phyloP scores from a whole-genome alignment of 1,284 basidiomycete species.

The Ganoderma leucocontextum region DNA sequence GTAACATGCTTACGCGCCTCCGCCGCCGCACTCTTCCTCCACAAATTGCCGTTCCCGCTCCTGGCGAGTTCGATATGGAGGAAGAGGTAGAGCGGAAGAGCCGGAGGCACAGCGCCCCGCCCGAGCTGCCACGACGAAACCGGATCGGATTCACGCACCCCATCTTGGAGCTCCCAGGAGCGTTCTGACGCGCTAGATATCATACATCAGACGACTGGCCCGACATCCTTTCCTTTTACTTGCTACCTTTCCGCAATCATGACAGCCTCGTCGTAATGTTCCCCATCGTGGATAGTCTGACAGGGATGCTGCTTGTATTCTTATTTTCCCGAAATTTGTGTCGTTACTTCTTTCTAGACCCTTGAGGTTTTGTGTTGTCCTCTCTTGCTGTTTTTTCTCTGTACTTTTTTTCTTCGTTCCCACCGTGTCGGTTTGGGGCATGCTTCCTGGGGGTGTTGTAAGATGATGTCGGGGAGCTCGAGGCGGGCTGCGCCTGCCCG shows the following conservation, averaged over 20 bases:
- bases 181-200: slow-evolving; percentile 42
- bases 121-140: slow-evolving; percentile 45
- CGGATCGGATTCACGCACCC: slow-evolving; percentile 48
- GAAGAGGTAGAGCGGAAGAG: slow-evolving; percentile 45
- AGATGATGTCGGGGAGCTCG: slow-evolving; percentile 32
- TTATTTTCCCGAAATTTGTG: slow-evolving; percentile 32
- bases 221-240: slow-evolving; percentile 18
- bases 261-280: slow-evolving; percentile 29
- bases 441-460: slow-evolving; percentile 31
- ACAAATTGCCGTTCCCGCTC: slow-evolving; percentile 32
- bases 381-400: slow-evolving; percentile 21
- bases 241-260: slow-evolving; percentile 11
- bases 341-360: slow-evolving; percentile 21
- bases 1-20: slow-evolving; percentile 71
- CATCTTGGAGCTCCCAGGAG: slow-evolving; percentile 47
- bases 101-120: slow-evolving; percentile 49
- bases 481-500: slow-evolving; percentile 29
- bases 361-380: slow-evolving; percentile 13
- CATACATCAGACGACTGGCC: slow-evolving; percentile 13
- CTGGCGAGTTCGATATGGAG: slow-evolving; percentile 36
- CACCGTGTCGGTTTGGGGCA: slow-evolving; percentile 27
- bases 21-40: slow-evolving; percentile 58
- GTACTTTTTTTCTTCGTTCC: slow-evolving; percentile 28
- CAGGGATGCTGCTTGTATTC: slow-evolving; percentile 35
- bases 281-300: slow-evolving; percentile 29